These are phyloP conservation scores for Solanum virginianum DNA, from an alignment of 257 asterid genomes.

Conservation along the genomic window DNA sequence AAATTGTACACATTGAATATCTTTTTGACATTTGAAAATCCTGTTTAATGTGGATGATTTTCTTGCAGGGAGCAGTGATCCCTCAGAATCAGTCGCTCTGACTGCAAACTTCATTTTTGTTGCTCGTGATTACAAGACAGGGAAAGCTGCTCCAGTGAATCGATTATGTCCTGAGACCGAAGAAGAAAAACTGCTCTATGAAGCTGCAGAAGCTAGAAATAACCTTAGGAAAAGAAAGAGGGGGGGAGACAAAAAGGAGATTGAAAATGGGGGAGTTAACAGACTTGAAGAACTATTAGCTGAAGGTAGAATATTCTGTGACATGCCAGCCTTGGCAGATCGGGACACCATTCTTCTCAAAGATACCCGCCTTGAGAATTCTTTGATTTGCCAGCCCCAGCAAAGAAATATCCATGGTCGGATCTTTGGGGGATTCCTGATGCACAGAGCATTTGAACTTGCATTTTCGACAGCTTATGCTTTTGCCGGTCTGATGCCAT, in stretches of 20 bases:
- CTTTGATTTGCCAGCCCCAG: conserved; percentile 95
- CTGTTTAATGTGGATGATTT: neutral
- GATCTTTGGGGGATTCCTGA: conserved; percentile 89
- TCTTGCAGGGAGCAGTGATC: conserved; percentile 29
- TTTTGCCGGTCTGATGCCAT: conserved; percentile 96
- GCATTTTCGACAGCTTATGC: conserved; percentile 85
- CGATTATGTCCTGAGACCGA: conserved; percentile 61
- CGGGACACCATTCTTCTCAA: conserved; percentile 88
- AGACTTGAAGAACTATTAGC: conserved; percentile 51
- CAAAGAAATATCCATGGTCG: conserved; percentile 96
- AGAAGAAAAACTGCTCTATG: conserved; percentile 51
- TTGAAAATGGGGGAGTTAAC: conserved; percentile 46
- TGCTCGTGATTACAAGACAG: conserved; percentile 89
- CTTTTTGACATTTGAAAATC: neutral
- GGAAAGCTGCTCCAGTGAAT: conserved; percentile 79
- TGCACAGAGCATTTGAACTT: conserved; percentile 85
- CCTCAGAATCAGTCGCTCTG: conserved; percentile 51
- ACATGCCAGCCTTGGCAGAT: conserved; percentile 96
- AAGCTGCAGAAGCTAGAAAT: conserved; percentile 73
- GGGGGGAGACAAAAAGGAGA: conserved; percentile 24
- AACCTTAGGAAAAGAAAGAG: conserved; percentile 53
- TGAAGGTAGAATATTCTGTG: conserved; percentile 88
- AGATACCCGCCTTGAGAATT: conserved; percentile 83
- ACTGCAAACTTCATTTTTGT: conserved; percentile 92
- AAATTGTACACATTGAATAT: neutral